These are phyloP conservation scores for Sinapis alba DNA, from an alignment of 441 rosid species.

Conservation along the genomic window DNA sequence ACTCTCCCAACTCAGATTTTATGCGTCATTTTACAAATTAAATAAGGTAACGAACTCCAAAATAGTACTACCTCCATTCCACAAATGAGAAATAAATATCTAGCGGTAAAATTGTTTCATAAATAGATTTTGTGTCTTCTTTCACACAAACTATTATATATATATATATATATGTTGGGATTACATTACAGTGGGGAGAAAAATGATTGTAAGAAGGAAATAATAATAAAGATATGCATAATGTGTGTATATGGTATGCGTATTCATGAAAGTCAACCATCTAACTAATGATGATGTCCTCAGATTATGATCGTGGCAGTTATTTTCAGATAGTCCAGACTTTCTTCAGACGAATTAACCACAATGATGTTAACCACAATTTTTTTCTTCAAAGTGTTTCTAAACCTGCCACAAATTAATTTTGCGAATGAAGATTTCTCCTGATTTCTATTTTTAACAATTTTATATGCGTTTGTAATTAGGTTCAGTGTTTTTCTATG, in stretches of 20 bases:
- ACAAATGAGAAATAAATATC: too few species aligned
- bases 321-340: not conserved
- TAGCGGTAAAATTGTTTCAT: too few species aligned
- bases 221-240: not conserved
- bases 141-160: not conserved
- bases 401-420: not conserved
- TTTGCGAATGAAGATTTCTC: not conserved
- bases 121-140: too few species aligned
- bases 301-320: not conserved
- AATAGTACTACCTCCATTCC: too few species aligned
- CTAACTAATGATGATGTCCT: conserved; percentile 27
- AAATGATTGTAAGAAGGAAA: not conserved
- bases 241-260: not conserved
- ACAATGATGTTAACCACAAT: not conserved
- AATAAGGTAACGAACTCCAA: too few species aligned
- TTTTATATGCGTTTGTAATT: not conserved
- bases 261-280: conserved; percentile 27
- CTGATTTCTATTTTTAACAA: not conserved
- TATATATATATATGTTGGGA: too few species aligned
- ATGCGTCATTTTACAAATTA: too few species aligned
- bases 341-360: not conserved
- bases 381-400: not conserved
- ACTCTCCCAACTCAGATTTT: not conserved
- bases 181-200: not conserved
- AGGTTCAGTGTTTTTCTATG: not conserved